Percentiles rank a stretch among this genome's conserved stretches.
Evolutionary conservation across 805 yeast species (phyloP).

Genomic region (Candida coleopterorum): DNA sequence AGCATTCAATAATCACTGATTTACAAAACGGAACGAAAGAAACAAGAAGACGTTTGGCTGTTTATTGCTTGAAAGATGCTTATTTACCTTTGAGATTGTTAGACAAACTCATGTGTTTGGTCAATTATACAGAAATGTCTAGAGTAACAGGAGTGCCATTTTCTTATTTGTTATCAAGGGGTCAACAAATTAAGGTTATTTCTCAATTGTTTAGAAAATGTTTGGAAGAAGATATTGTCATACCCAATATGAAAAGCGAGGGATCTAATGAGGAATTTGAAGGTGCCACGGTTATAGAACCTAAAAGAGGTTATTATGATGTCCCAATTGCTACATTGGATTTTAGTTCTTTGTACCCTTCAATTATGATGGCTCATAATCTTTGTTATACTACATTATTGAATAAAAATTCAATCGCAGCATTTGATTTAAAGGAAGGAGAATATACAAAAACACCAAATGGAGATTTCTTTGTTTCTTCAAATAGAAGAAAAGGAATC

Average conservation of each 20-base stretch:
- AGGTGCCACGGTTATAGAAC: constrained; percentile 99
- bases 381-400: constrained; percentile 89
- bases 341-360: constrained; percentile 95
- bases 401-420: constrained; percentile 61
- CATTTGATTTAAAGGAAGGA: constrained; percentile 56
- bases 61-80: constrained; percentile 95
- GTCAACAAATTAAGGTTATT: constrained; percentile 96
- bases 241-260: constrained; percentile 82
- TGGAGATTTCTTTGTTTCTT: constrained; percentile 83
- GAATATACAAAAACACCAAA: constrained; percentile 89
- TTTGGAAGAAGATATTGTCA: constrained; percentile 74
- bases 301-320: constrained; percentile 90
- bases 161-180: constrained; percentile 80
- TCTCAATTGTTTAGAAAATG: constrained; percentile 95
- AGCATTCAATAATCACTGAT: constrained; percentile 92
- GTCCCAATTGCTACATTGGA: constrained; percentile 97
- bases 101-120: constrained; percentile 93
- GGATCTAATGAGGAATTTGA: constrained; percentile 91
- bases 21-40: constrained; percentile 89
- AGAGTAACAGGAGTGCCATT: constrained; percentile 99
- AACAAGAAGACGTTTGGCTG: constrained; percentile 91
- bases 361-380: constrained; percentile 99
- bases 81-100: constrained; percentile 81
- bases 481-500: constrained; percentile 69
- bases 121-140: constrained; percentile 98